Base-by-base conservation (phyloP, 306 rosid species). In the Lupinus albus region DNA sequence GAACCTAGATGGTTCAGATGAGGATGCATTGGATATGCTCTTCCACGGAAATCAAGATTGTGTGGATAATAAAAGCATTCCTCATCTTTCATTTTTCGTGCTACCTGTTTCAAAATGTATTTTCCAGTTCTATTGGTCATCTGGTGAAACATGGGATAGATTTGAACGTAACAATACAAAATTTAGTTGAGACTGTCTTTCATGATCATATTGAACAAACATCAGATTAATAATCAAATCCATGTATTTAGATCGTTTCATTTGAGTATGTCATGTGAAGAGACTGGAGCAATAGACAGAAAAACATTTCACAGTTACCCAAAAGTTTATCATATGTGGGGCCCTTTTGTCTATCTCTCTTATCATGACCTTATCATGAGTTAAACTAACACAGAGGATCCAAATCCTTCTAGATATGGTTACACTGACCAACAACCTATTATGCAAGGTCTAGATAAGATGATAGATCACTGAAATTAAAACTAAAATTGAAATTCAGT, bases 11-110 rank as follows among this genome's bases (percentile, higher is more conserved):
- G 97, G 81, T 87, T 90, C 74, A 87, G 74, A 84, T 90, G 92
- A 30, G 97, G 89, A 78, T 90, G 97, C 97, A 90, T 90, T 28
- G 97, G 97, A 70, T 90, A 90, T 53, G 97, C 97, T 79, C 95
- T 80, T 49, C 97, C 97, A 39, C 97, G 89, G 57, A 90, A 90
- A 75, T 90, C 97, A 75, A 90, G 87, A 85, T 87, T 90, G 79
- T 90, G 97, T 11, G 97, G 97, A 72, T 90, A 87, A 69, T 90
- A 90, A 79, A 90, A 90, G 48, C 97, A 84, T 51, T 90, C 97
- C 75, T 85, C 97, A 0, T 90, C 88, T 72, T 80, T 90, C 92
- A 90, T 84, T 73, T 73, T 87, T 70, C 80, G 82, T 41, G 97
- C 97, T 78, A 90, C 97, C 97, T 90, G 77, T 71, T 61, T 67